Conservation (phyloP, 2,329 filamentous ascomycete species). For the Elsinoe perseae region DNA sequence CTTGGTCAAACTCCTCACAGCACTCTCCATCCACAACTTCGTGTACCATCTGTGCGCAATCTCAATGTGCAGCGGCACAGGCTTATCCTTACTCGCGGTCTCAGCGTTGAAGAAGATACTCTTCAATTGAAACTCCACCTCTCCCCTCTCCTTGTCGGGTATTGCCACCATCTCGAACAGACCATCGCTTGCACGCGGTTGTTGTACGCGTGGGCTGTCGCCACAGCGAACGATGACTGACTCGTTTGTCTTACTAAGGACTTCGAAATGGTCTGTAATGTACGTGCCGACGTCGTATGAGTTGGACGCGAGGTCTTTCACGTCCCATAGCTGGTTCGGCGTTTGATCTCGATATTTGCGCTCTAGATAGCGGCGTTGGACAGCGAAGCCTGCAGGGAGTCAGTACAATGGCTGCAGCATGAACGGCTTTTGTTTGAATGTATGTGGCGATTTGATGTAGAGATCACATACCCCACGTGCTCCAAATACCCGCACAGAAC, state of each 20-base stretch:
- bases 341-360: conserved; percentile 47
- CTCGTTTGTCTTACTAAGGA: conserved; percentile 55
- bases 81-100: conserved; percentile 35
- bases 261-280: conserved; percentile 66
- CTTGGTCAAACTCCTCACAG: conserved; percentile 34
- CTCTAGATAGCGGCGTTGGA: conserved; percentile 52
- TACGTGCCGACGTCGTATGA: conserved; percentile 55
- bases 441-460: neutral
- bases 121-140: conserved; percentile 59
- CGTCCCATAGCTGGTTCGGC: conserved; percentile 56
- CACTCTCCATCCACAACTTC: conserved; percentile 51
- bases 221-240: conserved; percentile 59
- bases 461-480: conserved; percentile 51
- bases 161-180: conserved; percentile 58
- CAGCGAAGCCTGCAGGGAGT: conserved; percentile 43
- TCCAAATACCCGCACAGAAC: conserved; percentile 62
- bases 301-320: conserved; percentile 46
- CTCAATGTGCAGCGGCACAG: conserved; percentile 42
- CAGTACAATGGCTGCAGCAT: neutral
- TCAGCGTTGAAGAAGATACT: conserved; percentile 54
- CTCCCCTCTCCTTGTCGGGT: conserved; percentile 50
- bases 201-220: conserved; percentile 53
- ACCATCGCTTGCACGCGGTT: conserved; percentile 53
- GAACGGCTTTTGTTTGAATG: neutral
- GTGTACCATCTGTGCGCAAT: conserved; percentile 50